These are phyloP conservation scores for Yamadazyma olivae DNA, from an alignment of 805 yeast genomes.

Conservation along the genomic window DNA sequence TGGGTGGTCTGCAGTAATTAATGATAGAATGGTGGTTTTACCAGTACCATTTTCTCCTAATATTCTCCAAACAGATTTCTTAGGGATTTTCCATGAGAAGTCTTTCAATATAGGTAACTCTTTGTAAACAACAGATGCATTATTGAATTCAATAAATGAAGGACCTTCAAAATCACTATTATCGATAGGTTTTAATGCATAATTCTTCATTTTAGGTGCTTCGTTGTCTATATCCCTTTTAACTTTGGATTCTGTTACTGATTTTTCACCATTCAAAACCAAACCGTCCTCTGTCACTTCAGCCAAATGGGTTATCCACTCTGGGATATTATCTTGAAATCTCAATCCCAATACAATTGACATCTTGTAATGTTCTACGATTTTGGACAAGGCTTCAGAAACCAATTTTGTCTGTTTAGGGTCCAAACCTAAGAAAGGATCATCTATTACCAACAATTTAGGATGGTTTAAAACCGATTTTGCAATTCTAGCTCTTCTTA, in stretches of 20 bases:
- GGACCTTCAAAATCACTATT: constrained; percentile 5
- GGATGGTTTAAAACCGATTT: constrained; percentile 66
- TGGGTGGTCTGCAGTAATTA: constrained; percentile 93
- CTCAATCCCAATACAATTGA: constrained; percentile 73
- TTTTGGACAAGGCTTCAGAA: constrained; percentile 44
- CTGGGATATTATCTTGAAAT: constrained; percentile 70
- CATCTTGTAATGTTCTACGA: constrained; percentile 39
- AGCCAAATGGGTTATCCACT: constrained; percentile 75
- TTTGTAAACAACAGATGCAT: constrained; percentile 64
- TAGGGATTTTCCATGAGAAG: constrained; percentile 61
- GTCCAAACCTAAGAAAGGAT: constrained; percentile 90
- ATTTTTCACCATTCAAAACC: constrained; percentile 43
- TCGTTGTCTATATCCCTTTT: constrained; percentile 3
- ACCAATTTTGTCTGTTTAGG: constrained; percentile 65
- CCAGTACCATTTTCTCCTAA: constrained; percentile 92
- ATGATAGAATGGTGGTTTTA: constrained; percentile 79
- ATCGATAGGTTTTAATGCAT: constrained; percentile 8
- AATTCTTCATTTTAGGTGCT: constrained; percentile 12
- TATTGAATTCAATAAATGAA: constrained; percentile 45
- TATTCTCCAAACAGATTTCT: constrained; percentile 85
- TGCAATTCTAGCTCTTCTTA: constrained; percentile 86
- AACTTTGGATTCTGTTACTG: constrained; percentile 15
- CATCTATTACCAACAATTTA: constrained; percentile 70
- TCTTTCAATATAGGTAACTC: constrained; percentile 58
- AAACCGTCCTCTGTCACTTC: constrained; percentile 58